Percentiles rank a stretch among this genome's conserved stretches.
These are phyloP conservation scores for Solanum tarijense DNA, from an alignment of 257 asterid genomes.

Conservation along the genomic window DNA sequence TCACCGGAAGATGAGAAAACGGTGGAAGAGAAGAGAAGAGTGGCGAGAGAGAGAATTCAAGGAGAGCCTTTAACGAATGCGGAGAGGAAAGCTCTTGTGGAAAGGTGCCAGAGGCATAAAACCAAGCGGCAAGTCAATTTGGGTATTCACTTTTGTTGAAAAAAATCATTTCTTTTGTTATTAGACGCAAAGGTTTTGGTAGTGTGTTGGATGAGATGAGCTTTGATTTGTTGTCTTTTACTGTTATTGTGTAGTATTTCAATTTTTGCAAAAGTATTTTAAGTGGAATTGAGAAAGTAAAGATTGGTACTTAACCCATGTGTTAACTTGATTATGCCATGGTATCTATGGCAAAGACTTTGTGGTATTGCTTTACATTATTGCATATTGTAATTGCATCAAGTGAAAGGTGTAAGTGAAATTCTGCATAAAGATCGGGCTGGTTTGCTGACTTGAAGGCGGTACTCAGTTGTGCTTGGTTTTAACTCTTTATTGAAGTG, in stretches of 20 bases:
- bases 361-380: not conserved
- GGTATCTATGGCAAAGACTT: not conserved
- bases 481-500: not conserved
- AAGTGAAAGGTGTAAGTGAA: not conserved
- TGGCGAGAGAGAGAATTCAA: constrained; percentile 39
- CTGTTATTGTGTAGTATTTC: not conserved
- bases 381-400: not conserved
- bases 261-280: not conserved
- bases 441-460: not conserved
- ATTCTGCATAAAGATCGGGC: not conserved
- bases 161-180: not conserved
- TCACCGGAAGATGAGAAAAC: constrained; percentile 36
- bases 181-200: not conserved
- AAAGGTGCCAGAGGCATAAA: constrained; percentile 54
- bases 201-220: not conserved
- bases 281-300: not conserved
- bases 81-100: constrained; percentile 69
- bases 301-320: not conserved
- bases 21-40: constrained; percentile 65
- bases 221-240: not conserved
- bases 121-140: constrained; percentile 76
- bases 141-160: constrained; percentile 23
- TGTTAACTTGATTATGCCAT: not conserved
- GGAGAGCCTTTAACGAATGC: constrained; percentile 67
- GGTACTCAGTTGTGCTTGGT: not conserved